These are phyloP conservation scores for Gorgonomyces haynaldii DNA, from an alignment of 192 early-diverging fungal species.

Conservation along the genomic window DNA sequence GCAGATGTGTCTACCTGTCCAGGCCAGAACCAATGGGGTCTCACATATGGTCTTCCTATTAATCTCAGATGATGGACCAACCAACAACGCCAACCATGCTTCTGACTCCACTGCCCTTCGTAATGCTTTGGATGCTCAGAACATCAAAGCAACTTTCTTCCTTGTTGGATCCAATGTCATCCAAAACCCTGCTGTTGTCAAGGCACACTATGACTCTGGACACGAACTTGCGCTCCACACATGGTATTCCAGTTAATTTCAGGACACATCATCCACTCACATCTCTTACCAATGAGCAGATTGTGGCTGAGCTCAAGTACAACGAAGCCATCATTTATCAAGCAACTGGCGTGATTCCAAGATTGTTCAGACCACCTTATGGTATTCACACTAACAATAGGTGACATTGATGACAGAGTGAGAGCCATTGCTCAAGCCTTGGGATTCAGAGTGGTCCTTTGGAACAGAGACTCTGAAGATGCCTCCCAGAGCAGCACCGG, in stretches of 20 bases:
- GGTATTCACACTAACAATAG: slow-evolving; percentile 55
- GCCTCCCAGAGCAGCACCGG: background rate
- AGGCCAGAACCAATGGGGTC: background rate
- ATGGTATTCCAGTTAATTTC: slow-evolving; percentile 51
- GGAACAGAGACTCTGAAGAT: slow-evolving; percentile 1
- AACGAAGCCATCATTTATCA: slow-evolving; percentile 36
- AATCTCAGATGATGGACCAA: slow-evolving; percentile 1
- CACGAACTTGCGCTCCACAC: slow-evolving; percentile 37
- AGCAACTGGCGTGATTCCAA: slow-evolving; percentile 27
- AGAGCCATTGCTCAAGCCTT: slow-evolving; percentile 48
- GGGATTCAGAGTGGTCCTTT: slow-evolving; percentile 13
- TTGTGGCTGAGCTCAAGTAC: slow-evolving; percentile 56
- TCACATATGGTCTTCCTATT: background rate
- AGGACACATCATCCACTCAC: slow-evolving; percentile 42
- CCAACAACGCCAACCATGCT: background rate
- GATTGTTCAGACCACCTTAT: slow-evolving; percentile 51
- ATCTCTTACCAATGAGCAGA: slow-evolving; percentile 34
- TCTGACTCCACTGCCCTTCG: too few species aligned
- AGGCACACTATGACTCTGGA: slow-evolving; percentile 12
- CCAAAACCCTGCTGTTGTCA: background rate
- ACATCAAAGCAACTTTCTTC: background rate
- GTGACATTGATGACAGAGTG: slow-evolving; percentile 65
- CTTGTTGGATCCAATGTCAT: background rate
- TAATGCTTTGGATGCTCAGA: background rate
- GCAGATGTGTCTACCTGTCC: slow-evolving; percentile 1